Conservation (phyloP, 805 yeast species). For the Yarrowia sp. region DNA sequence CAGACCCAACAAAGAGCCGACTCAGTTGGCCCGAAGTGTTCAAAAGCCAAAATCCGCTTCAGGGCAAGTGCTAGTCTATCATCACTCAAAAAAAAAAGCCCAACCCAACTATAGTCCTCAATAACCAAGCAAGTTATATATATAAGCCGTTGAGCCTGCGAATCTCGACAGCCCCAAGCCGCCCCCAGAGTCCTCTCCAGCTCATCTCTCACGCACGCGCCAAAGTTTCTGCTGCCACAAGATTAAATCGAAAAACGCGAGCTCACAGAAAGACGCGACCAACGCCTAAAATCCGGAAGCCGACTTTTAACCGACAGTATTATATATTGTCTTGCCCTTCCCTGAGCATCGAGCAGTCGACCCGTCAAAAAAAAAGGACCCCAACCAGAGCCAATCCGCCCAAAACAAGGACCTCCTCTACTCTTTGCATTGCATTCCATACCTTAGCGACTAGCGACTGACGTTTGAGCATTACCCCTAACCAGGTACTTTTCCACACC, state of each 20-base stretch:
- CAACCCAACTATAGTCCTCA: not conserved
- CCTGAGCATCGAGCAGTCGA: not conserved
- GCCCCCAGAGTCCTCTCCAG: not conserved
- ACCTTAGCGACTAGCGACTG: too few species aligned
- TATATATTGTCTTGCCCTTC: slow-evolving; percentile 15
- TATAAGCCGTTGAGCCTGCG: too few species aligned
- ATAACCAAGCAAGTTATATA: not conserved
- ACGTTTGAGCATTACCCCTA: too few species aligned
- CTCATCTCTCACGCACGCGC: slow-evolving; percentile 1
- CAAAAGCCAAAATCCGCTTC: slow-evolving; percentile 15
- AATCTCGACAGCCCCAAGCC: not conserved
- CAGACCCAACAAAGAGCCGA: slow-evolving; percentile 21
- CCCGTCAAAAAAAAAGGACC: not conserved
- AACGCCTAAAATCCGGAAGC: slow-evolving; percentile 30
- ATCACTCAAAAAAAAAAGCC: not conserved
- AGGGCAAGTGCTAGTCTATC: slow-evolving; percentile 11
- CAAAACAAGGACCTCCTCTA: not conserved
- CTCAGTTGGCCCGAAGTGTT: slow-evolving; percentile 1
- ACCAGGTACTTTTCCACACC: not conserved
- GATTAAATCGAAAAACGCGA: slow-evolving; percentile 30
- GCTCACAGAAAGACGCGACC: slow-evolving; percentile 28
- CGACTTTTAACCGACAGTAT: slow-evolving; percentile 16
- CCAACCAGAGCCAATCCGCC: too few species aligned
- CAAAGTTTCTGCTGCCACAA: slow-evolving; percentile 30
- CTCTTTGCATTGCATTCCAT: not conserved